Percentiles rank a stretch among this genome's conserved stretches.
Evolutionary conservation across 2,329 filamentous ascomycete species (phyloP).

Genomic region (Microascus cirrosus): DNA sequence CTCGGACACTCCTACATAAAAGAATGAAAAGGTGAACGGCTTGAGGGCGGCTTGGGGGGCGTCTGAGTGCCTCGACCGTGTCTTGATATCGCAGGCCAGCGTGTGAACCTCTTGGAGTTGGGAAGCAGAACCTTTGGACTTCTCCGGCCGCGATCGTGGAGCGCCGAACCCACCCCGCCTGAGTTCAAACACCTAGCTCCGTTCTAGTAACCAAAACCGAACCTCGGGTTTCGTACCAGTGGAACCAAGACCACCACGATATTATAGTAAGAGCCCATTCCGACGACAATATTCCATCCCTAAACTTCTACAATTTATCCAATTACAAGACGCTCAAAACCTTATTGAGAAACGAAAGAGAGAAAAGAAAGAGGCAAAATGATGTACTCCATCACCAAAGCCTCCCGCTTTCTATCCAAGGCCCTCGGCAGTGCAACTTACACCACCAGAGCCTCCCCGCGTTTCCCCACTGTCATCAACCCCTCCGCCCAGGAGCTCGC

Average conservation of each 20-base stretch:
- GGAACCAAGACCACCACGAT: background rate
- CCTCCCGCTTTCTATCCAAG: background rate
- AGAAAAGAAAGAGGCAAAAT: background rate
- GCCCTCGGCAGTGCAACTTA: slow-evolving; percentile 2
- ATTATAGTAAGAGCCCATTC: background rate
- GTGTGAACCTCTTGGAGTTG: too few relatives aligned
- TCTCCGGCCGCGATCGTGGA: too few relatives aligned
- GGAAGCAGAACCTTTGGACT: too few relatives aligned
- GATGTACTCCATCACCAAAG: background rate
- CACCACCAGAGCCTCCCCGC: slow-evolving; percentile 8
- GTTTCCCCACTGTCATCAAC: slow-evolving; percentile 12
- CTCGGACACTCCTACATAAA: too few relatives aligned
- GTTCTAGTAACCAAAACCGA: background rate
- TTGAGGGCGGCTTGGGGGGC: too few relatives aligned
- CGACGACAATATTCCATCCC: background rate
- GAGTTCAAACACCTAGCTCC: background rate
- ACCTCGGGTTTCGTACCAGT: background rate
- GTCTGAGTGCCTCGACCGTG: too few relatives aligned
- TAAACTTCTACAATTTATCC: background rate
- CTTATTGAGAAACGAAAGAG: too few relatives aligned
- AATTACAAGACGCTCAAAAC: background rate
- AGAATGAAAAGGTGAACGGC: too few relatives aligned
- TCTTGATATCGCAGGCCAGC: too few relatives aligned
- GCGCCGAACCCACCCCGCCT: background rate
- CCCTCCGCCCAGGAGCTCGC: slow-evolving; percentile 29